phyloP scores from a whole-genome alignment of 2,329 filamentous ascomycete genomes.

The Alternaria sp. region DNA sequence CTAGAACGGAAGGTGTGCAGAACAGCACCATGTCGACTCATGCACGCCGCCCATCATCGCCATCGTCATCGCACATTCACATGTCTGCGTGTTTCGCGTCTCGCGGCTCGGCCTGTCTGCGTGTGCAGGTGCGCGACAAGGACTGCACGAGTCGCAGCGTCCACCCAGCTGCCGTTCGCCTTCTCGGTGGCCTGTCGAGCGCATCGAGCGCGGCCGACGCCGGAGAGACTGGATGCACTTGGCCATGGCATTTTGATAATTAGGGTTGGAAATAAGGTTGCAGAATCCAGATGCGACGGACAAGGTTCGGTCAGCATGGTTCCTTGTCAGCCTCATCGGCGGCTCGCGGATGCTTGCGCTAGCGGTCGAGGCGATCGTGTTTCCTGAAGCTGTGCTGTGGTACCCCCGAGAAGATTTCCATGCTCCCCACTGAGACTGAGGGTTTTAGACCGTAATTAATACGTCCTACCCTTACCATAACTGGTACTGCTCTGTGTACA shows the following conservation, averaged over 20 bases:
- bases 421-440: too few species aligned
- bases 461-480: too few species aligned
- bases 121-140: background rate
- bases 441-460: too few species aligned
- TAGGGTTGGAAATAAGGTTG: slow-evolving; percentile 14
- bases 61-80: background rate
- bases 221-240: background rate
- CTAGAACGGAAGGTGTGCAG: slow-evolving; percentile 20
- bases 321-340: slow-evolving; percentile 11
- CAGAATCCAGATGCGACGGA: slow-evolving; percentile 7
- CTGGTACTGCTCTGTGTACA: too few species aligned
- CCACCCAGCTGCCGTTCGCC: background rate
- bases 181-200: background rate
- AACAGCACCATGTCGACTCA: slow-evolving; percentile 12
- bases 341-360: slow-evolving; percentile 7
- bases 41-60: slow-evolving; percentile 8
- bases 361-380: slow-evolving; percentile 1
- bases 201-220: background rate
- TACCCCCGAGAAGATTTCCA: too few species aligned
- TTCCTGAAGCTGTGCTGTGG: background rate
- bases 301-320: slow-evolving; percentile 2
- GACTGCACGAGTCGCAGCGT: background rate
- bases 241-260: background rate
- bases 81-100: background rate
- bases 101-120: background rate